Base-by-base conservation (phyloP, 2,329 filamentous ascomycete genomes). In the Cordyceps tenuipes region DNA sequence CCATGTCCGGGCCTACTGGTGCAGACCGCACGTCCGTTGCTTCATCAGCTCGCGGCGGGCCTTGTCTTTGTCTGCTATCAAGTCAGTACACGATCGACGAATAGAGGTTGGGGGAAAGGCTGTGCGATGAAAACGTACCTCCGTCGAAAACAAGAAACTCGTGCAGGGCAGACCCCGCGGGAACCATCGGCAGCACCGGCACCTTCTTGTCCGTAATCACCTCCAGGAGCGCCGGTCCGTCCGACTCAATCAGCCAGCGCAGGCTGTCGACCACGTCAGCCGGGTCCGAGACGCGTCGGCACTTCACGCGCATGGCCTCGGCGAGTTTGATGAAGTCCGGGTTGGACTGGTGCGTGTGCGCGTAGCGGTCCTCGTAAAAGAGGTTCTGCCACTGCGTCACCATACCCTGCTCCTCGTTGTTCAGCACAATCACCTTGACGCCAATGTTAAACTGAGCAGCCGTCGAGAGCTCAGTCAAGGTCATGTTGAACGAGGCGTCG, bases 401-500 rank as follows among this genome's bases (percentile, higher is more conserved):
- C 91, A 96, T 96, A 56, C 91, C 91, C 76, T 96, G 91, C 75
- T 96, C 91, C 74, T 96, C 91, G 75, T 96, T 99, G 81, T 97
- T 97, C 60, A 99, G 76, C 29, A 97, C 81, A 67, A 97, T 91
- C 62, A 97, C 82, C 82, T 97, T 97, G 74, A 96, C 87, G 65
- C 90, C 92, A 72, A 97, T 97, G 77, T 94, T 90, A 80, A 97
- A 97, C 76, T 99, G 92, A 9, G 89, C 85, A 47, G 92, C 92
- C 1, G 93, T 97, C 50, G 89, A 90, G 57, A 99, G 85, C 77
- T 99, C 94, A 1, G 93, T 97, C 62, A 97, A 81, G 6, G 94
- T 97, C 94, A 99, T 97, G 81, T 91, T 90, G 80, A 99, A 97
- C 3, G 92, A 97, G n/a, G 93, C 94, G 72, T 97, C 94, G 63